phyloP scores from a whole-genome alignment of 495 filamentous ascomycete species.

The Pseudotulostoma volvatum region DNA sequence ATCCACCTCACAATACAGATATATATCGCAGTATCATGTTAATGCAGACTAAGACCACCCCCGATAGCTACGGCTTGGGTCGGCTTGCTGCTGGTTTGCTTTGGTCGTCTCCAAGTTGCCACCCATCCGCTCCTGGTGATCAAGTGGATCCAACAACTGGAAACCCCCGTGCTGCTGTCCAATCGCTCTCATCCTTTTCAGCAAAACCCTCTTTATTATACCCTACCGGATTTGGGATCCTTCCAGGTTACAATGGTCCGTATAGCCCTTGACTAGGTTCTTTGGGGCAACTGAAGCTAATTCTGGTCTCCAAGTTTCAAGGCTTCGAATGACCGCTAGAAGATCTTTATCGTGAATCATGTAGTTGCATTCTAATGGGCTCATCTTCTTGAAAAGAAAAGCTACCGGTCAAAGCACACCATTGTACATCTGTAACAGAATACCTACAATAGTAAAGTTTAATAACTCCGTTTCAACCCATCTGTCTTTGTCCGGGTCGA shows the following conservation, averaged over 20 bases:
- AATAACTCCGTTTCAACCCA: neutral
- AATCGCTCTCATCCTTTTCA: too few species aligned
- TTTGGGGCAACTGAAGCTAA: slow-evolving; percentile 4
- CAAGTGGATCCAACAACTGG: too few species aligned
- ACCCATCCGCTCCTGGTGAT: too few species aligned
- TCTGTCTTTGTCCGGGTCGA: neutral
- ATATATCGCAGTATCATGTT: too few species aligned
- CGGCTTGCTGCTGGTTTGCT: too few species aligned
- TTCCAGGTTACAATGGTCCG: slow-evolving; percentile 13
- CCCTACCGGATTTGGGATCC: too few species aligned
- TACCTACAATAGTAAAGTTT: neutral
- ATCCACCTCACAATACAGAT: too few species aligned
- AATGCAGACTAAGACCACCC: too few species aligned
- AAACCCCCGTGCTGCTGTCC: too few species aligned
- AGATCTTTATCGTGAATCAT: slow-evolving; percentile 17
- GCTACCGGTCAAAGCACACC: slow-evolving; percentile 3
- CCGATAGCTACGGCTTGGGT: too few species aligned
- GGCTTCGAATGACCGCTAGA: slow-evolving; percentile 11
- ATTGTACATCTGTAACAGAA: neutral
- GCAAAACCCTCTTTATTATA: too few species aligned
- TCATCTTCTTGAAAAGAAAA: slow-evolving; percentile 14
- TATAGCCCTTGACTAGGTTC: slow-evolving; percentile 8
- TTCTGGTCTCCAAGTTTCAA: slow-evolving; percentile 15
- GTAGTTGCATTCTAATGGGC: slow-evolving; percentile 16
- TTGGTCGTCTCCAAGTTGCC: too few species aligned